A percentile compares a stretch with the other conserved stretches of the same genome.
Evolutionary conservation across 768 basidiomycete genomes (phyloP).

Genomic region (Boletus bicolor): DNA sequence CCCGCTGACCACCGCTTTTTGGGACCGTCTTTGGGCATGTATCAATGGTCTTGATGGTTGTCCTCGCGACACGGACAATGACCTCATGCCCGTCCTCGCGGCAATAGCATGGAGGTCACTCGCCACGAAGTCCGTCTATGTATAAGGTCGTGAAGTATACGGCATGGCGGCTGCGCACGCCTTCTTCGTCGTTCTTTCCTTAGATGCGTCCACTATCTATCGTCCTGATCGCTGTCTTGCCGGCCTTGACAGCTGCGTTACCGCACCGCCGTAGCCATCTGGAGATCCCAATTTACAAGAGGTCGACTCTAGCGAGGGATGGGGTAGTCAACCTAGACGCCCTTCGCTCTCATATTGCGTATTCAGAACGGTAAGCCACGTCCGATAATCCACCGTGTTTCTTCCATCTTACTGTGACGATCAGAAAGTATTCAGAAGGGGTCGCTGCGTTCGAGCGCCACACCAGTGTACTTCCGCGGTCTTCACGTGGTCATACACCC

Average conservation of each 20-base stretch:
- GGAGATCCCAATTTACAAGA: conserved; percentile 19
- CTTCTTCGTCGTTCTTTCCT: not conserved
- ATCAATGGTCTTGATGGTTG: too few relatives aligned
- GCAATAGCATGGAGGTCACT: not conserved
- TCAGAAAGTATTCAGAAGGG: conserved; percentile 21
- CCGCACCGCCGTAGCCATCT: conserved; percentile 11
- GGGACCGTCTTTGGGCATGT: not conserved
- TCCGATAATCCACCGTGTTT: not conserved
- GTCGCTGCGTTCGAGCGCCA: conserved; percentile 4
- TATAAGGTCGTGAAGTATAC: conserved; percentile 7
- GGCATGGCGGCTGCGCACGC: not conserved
- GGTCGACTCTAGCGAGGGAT: conserved; percentile 4
- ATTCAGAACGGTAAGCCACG: conserved; percentile 8
- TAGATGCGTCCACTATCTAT: conserved; percentile 12
- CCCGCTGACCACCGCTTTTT: not conserved
- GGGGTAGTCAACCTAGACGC: conserved; percentile 19
- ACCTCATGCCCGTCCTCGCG: not conserved
- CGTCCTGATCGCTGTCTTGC: conserved; percentile 6
- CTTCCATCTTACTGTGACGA: conserved; percentile 3
- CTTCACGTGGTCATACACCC: not conserved
- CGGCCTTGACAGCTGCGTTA: conserved; percentile 16
- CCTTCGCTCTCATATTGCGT: conserved; percentile 14
- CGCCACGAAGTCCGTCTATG: not conserved
- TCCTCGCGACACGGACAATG: not conserved
- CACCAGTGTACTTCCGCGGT: not conserved